Percentiles rank a stretch among this genome's conserved stretches.
These are phyloP conservation scores for Zhuliangozyma parablackwelliae DNA, from an alignment of 1,139 yeast genomes.

Conservation along the genomic window DNA sequence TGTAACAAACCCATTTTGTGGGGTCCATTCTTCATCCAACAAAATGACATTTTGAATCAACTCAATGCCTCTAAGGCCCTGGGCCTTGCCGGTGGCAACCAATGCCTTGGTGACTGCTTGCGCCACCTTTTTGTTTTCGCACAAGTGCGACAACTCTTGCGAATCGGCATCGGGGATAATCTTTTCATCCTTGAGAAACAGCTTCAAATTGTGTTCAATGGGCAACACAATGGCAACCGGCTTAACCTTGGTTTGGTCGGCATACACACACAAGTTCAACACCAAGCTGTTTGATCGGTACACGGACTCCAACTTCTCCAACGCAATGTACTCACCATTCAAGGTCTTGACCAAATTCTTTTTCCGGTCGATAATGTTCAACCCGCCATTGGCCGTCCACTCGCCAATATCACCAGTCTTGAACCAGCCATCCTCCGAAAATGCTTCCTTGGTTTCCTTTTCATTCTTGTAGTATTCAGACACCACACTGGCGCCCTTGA, in stretches of 20 bases:
- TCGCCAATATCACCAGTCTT: conserved; percentile 96
- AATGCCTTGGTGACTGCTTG: conserved; percentile 56
- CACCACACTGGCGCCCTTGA: conserved; percentile 71
- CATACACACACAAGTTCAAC: conserved; percentile 84
- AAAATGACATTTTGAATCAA: conserved; percentile 74
- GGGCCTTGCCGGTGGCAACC: conserved; percentile 69
- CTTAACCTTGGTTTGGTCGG: conserved; percentile 79
- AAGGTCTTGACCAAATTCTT: conserved; percentile 94
- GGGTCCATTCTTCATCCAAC: conserved; percentile 94
- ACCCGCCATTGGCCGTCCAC: conserved; percentile 78
- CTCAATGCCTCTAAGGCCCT: conserved; percentile 85
- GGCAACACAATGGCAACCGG: conserved; percentile 92
- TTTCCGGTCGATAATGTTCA: conserved; percentile 86
- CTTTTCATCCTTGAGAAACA: conserved; percentile 50
- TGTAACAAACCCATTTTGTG: conserved; percentile 89
- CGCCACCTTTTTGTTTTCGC: conserved; percentile 55
- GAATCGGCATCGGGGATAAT: conserved; percentile 47
- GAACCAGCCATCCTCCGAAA: conserved; percentile 90
- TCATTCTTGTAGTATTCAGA: conserved; percentile 79
- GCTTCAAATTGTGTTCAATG: conserved; percentile 60
- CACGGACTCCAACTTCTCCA: conserved; percentile 82
- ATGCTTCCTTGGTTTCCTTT: conserved; percentile 73
- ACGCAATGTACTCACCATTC: conserved; percentile 96
- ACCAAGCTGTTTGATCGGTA: conserved; percentile 83
- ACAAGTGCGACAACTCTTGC: conserved; percentile 40